Evolutionary conservation across 139 green algal genomes (phyloP), one percentile per base, ranked within the genome.

Genomic region (Desmodesmus armatus): DNA sequence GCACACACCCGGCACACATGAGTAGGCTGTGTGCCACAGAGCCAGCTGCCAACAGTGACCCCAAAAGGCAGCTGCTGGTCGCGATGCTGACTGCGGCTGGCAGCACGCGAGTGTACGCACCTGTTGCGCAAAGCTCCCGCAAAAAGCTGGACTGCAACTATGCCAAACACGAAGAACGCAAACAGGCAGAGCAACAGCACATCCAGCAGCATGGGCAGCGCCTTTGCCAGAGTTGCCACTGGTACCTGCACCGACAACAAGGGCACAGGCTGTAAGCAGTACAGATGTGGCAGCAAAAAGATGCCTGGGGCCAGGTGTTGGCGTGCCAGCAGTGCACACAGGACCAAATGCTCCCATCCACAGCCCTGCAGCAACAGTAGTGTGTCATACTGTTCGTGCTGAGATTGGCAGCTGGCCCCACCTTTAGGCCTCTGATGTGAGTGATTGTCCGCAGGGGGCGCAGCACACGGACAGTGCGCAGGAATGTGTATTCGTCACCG

Each of bases 131-230:
- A 65, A 3, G 39, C 69, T 11, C 91, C 93, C 5, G 87, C 83
- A 77, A 96, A 95, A 33, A 94, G 67, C 87, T 97, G 90, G 44
- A 97, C 82, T 5, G 89, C 93, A 0, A 95, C 83, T 62, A 96
- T 93, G 37, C 94, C 94, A 76, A 95, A 96, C 3, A 97, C 88
- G 63, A 94, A 92, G 73, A 95, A 93, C 6, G 88, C 87, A 85
- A 96, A 97, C 9, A 66, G 77, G 63, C 91, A 93, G 44, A 97
- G 89, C 21, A 96, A 37, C 11, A 91, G 27, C 27, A 97, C 93
- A 58, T 97, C 91, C 0, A 93, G 49, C 40, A 97, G 85, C 87
- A 95, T 94, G 29, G 94, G 94, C 33, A 96, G 65, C 41, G 90
- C 92, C 2, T 75, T 63, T 3, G 96, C 76, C 67, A 97, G 83